Conservation (phyloP, 2,329 filamentous ascomycete species). For the Ceratocystis eucalypticola region DNA sequence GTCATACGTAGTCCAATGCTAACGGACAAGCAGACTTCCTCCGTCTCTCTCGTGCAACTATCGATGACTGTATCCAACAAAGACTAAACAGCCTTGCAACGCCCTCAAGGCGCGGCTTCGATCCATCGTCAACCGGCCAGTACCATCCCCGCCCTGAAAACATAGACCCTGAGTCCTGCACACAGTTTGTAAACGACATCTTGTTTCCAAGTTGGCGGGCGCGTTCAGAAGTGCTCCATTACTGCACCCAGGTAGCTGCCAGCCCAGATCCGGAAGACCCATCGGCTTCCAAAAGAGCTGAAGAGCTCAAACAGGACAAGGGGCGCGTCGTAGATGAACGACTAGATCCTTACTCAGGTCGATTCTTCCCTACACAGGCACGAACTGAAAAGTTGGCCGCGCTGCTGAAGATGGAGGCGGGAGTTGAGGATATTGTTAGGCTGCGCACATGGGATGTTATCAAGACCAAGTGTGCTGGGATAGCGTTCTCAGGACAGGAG, state of each 20-base stretch:
- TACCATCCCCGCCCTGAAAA: constrained; percentile 32
- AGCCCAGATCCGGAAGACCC: constrained; percentile 80
- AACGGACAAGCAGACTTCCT: constrained; percentile 58
- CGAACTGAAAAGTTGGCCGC: constrained; percentile 67
- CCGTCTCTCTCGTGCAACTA: constrained; percentile 64
- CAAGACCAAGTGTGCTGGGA: constrained; percentile 55
- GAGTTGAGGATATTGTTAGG: constrained; percentile 67
- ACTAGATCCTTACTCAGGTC: constrained; percentile 76
- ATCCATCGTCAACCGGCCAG: constrained; percentile 58
- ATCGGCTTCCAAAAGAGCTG: constrained; percentile 53
- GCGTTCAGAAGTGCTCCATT: constrained; percentile 70
- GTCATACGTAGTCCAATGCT: neutral
- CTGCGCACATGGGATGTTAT: constrained; percentile 70
- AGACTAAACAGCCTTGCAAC: constrained; percentile 82
- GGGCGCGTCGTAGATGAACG: constrained; percentile 73
- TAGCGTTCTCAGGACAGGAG: constrained; percentile 27
- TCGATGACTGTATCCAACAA: constrained; percentile 88
- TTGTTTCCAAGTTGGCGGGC: constrained; percentile 82
- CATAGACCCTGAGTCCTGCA: constrained; percentile 51
- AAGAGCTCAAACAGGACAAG: constrained; percentile 55
- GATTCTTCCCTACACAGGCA: constrained; percentile 68
- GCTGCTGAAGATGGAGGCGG: constrained; percentile 59
- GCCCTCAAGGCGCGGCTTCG: constrained; percentile 58
- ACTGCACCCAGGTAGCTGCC: constrained; percentile 78
- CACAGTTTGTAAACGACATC: constrained; percentile 58